Percentiles rank a stretch among this genome's conserved stretches.
These are phyloP conservation scores for Russula emetica DNA, from an alignment of 768 basidiomycete species.

Conservation along the genomic window DNA sequence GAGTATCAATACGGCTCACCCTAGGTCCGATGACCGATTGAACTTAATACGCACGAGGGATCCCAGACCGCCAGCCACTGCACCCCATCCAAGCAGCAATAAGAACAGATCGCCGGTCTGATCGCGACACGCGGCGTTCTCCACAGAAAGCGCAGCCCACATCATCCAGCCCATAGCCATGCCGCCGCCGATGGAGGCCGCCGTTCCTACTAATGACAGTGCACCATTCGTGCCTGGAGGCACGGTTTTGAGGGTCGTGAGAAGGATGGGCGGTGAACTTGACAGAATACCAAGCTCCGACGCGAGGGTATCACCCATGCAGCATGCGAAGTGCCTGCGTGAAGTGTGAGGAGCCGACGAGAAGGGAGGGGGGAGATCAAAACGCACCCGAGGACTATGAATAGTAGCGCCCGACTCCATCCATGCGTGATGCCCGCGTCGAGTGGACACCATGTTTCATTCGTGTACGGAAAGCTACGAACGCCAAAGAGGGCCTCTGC, in stretches of 20 bases:
- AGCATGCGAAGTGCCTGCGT: conserved; percentile 81
- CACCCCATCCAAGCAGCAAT: conserved; percentile 55
- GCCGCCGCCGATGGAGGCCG: conserved; percentile 71
- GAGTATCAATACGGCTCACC: not conserved
- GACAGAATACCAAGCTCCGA: conserved; percentile 92
- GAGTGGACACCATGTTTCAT: conserved; percentile 58
- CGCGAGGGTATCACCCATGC: conserved; percentile 87
- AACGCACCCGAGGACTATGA: conserved; percentile 61
- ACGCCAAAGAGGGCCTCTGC: conserved; percentile 25
- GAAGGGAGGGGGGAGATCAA: conserved; percentile 2
- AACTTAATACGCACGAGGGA: conserved; percentile 56
- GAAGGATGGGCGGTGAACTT: conserved; percentile 57
- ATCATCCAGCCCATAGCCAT: conserved; percentile 62
- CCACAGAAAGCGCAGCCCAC: conserved; percentile 51
- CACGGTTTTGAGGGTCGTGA: conserved; percentile 71
- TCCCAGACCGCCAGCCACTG: conserved; percentile 66
- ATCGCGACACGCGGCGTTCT: conserved; percentile 53
- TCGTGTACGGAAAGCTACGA: conserved; percentile 35
- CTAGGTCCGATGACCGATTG: not conserved
- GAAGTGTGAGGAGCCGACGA: not conserved
- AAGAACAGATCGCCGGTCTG: conserved; percentile 39
- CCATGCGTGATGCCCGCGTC: conserved; percentile 43
- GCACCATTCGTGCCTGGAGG: conserved; percentile 92
- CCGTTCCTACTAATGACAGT: conserved; percentile 69
- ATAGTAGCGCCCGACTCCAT: conserved; percentile 58